Conservation (phyloP, 805 yeast species). For the Ogataea minuta region DNA sequence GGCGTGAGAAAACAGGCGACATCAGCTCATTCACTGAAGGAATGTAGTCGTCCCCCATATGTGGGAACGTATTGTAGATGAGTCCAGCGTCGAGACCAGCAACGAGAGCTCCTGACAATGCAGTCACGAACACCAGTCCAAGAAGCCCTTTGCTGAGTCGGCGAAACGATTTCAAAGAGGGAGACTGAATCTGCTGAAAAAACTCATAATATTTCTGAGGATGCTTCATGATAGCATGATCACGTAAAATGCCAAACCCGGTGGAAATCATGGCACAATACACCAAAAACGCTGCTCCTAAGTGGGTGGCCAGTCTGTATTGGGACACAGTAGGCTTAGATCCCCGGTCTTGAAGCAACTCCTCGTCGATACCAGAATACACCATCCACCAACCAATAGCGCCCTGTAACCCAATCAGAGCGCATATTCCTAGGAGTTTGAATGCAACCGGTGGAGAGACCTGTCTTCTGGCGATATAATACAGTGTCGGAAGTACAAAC, state of each 20-base stretch:
- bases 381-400: slow-evolving; percentile 99
- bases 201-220: slow-evolving; percentile 56
- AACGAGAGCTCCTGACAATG: slow-evolving; percentile 97
- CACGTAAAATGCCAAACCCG: slow-evolving; percentile 79
- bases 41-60: slow-evolving; percentile 82
- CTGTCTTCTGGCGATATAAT: slow-evolving; percentile 65
- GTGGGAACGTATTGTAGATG: slow-evolving; percentile 94
- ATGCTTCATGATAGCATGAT: slow-evolving; percentile 62
- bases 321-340: slow-evolving; percentile 98
- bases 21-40: slow-evolving; percentile 80
- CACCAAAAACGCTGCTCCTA: slow-evolving; percentile 87
- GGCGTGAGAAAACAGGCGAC: slow-evolving; percentile 69
- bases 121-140: slow-evolving; percentile 77
- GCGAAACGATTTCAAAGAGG: slow-evolving; percentile 58
- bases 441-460: slow-evolving; percentile 66
- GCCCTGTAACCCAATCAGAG: slow-evolving; percentile 87
- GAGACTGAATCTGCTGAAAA: slow-evolving; percentile 59
- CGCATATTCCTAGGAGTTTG: slow-evolving; percentile 69
- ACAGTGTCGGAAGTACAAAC: slow-evolving; percentile 80
- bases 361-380: slow-evolving; percentile 84
- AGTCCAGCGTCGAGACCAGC: slow-evolving; percentile 98
- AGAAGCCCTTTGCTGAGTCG: slow-evolving; percentile 54
- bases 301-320: slow-evolving; percentile 88
- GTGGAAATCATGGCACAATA: slow-evolving; percentile 90
- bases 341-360: slow-evolving; percentile 70